A percentile compares a stretch with the other conserved stretches of the same genome.
These are phyloP conservation scores for Monosporascus sp. DNA, from an alignment of 2,329 filamentous ascomycete species.

Conservation along the genomic window DNA sequence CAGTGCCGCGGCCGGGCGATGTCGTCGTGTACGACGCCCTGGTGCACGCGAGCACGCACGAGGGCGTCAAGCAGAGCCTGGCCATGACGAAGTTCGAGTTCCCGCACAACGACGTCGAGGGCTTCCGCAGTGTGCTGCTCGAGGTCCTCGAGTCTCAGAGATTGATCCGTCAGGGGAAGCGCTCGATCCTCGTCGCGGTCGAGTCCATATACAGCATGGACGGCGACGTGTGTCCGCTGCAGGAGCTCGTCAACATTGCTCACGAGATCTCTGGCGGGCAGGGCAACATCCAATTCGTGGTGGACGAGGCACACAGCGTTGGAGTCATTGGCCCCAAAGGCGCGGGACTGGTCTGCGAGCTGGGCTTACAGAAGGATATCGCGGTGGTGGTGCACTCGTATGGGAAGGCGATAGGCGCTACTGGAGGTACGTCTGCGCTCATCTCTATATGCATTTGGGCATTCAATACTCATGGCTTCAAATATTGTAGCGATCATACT, in stretches of 20 bases:
- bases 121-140: slow-evolving; percentile 31
- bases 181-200: slow-evolving; percentile 33
- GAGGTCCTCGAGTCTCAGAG: slow-evolving; percentile 24
- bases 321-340: slow-evolving; percentile 46
- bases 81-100: slow-evolving; percentile 41
- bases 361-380: slow-evolving; percentile 45
- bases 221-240: slow-evolving; percentile 36
- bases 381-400: slow-evolving; percentile 47
- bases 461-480: background rate
- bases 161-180: slow-evolving; percentile 18
- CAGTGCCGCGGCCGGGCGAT: slow-evolving; percentile 47
- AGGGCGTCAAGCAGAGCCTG: slow-evolving; percentile 54
- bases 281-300: slow-evolving; percentile 42
- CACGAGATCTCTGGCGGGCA: slow-evolving; percentile 25
- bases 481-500: slow-evolving; percentile 15
- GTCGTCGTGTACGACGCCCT: slow-evolving; percentile 60
- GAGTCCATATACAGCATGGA: slow-evolving; percentile 45
- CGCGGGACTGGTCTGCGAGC: slow-evolving; percentile 40
- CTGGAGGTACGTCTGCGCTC: slow-evolving; percentile 19
- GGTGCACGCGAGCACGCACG: slow-evolving; percentile 62
- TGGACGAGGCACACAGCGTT: slow-evolving; percentile 52
- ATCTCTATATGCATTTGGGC: background rate
- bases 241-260: slow-evolving; percentile 30
- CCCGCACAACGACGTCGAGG: slow-evolving; percentile 35
- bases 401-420: slow-evolving; percentile 44